Evolutionary conservation across 2,329 filamentous ascomycete species (phyloP), one percentile per base, ranked within the genome.

Genomic region (Ophiostoma ips): DNA sequence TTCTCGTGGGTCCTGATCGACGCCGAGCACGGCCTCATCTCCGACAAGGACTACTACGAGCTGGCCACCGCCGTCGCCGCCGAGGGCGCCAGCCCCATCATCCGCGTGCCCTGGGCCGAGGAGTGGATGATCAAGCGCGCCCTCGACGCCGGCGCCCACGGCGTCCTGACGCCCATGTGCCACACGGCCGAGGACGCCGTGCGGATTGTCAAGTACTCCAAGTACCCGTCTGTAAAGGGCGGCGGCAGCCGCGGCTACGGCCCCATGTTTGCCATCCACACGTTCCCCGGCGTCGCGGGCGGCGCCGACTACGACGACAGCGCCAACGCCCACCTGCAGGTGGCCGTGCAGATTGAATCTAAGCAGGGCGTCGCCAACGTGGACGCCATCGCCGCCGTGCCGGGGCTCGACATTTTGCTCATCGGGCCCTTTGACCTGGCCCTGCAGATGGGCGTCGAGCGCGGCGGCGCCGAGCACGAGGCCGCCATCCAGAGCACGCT

Each of bases 101-200:
- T 71, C 18, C 61, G 64, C 48, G 71, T 79, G 38, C 68, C 73
- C 13, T 73, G 72, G 24, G 76, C 76, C 50, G 73, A 79, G 62
- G 67, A 71, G 45, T 79, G 74, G 75, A 77, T 78, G 74, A 73
- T 79, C 52, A 79, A 80, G 59, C 65, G 76, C 47, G 76, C 76
- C 11, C 67, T 81, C 35, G 77, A 80, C 56, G 64, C 73, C 41
- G 76, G 76, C 35, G 76, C 76, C 8, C 76, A 80, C 58, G 76
- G 75, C 31, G 69, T 80, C 34, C 63, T 78, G 28, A 73, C 76
- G 5, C 75, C 73, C 4, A 59, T 59, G 57, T 57, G 57, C 53
- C 57, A 59, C 52, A 53, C 55, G 1, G 51, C 54, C 34, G 57
- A 52, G 18, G 58, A 59, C 33, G 58, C 58, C 21, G 53, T 43